Evolutionary conservation across 1,139 yeast genomes (phyloP).

Genomic region (Candida neerlandica): DNA sequence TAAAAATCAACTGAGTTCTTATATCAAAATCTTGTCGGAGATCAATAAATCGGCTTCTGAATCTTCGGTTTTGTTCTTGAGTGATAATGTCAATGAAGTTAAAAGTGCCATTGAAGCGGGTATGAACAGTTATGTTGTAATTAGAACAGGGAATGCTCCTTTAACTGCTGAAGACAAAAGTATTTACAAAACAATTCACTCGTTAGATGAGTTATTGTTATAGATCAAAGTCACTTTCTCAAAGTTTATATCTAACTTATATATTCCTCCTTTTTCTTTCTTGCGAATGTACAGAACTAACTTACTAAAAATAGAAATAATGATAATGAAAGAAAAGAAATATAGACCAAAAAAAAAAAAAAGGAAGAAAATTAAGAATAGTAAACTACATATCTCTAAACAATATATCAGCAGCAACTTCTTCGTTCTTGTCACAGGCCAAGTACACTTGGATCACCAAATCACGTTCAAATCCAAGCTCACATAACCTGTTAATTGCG

Average conservation of each 20-base stretch:
- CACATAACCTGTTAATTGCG: constrained; percentile 86
- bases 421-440: constrained; percentile 98
- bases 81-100: constrained; percentile 72
- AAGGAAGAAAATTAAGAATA: background rate
- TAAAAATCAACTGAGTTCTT: constrained; percentile 62
- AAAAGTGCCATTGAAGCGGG: constrained; percentile 75
- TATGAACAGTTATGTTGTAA: constrained; percentile 57
- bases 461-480: constrained; percentile 87
- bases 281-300: background rate
- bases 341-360: background rate
- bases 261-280: background rate
- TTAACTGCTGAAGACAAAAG: constrained; percentile 35
- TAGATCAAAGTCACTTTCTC: background rate
- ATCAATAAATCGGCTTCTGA: constrained; percentile 36
- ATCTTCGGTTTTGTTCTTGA: constrained; percentile 58
- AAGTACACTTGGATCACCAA: constrained; percentile 91
- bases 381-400: constrained; percentile 51
- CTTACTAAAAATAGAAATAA: background rate
- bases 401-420: constrained; percentile 89
- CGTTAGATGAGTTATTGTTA: constrained; percentile 20
- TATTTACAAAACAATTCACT: constrained; percentile 22
- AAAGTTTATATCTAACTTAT: background rate
- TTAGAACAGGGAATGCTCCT: constrained; percentile 76
- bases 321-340: background rate
- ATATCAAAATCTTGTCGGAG: constrained; percentile 54